Base-by-base conservation (phyloP, 2,329 filamentous ascomycete species). In the Akanthomyces lecanii region DNA sequence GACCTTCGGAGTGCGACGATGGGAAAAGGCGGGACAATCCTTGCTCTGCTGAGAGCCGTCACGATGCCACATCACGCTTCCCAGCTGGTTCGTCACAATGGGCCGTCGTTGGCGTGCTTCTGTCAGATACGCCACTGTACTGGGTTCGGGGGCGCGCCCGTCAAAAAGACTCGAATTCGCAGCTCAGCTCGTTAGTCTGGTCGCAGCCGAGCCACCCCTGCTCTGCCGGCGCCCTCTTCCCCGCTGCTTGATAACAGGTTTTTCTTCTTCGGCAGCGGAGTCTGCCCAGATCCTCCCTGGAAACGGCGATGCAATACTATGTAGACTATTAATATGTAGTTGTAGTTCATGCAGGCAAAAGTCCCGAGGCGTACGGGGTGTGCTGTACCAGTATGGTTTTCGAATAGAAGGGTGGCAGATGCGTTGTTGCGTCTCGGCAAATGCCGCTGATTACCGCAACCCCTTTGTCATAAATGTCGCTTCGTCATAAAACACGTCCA, bases 81-180 rank as follows among this genome's bases (percentile, higher is more conserved):
- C 36, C 57, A 52, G 52, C 44, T 60, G 57, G 57, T 52, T 42
- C 47, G 25, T 60, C 57, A 40, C 23, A 52, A 52, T 60, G 28
- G 40, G 44, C 44, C 45, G 12, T 44, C 44, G 44, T 21, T 50
- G 56, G 23, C 45, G 33, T 44, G 14, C 28, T 59, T 45, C 44
- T 25, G 42, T 57, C 44, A 50, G 44, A 59, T 59, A 33, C 47
- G 57, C 57, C 47, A 59, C 56, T 16, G n/a, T 40, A 28, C 45
- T 16, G 14, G 14, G 30, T 2, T 30, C 38, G 25, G 21, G 28
- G 18, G 28, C 12, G 30, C n/a, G 6, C 38, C 14, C 18, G 44
- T 21, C 18, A 25, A 10, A 21, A n/a, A 23, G 42, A 28, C 12
- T 25, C 42, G 10, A 40, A 48, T 48, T 48, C 10, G 21, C 42